Base-by-base conservation (phyloP, 2,329 filamentous ascomycete species). In the Hypoxylon sp. region DNA sequence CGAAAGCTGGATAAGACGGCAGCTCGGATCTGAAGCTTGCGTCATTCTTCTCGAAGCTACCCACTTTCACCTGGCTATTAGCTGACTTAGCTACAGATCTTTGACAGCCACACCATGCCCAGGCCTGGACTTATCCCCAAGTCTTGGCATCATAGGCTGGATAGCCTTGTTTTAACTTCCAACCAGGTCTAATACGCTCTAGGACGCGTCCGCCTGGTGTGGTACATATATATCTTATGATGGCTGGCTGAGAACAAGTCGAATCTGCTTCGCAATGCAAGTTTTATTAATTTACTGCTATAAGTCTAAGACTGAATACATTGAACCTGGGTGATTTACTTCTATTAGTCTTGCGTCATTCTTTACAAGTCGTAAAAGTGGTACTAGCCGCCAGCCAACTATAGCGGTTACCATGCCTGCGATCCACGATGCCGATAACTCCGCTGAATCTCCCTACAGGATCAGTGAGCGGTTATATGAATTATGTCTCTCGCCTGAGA, bases 401-500 rank as follows among this genome's bases (percentile, higher is more conserved):
- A 24, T 2, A 38, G 38, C 26, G 28, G 2, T 48, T 20, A 61
- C 14, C 14, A 67, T 64, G 61, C 30, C 64, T 26, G 42, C 45
- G 14, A 49, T 20, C 16, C 57, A 57, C 57, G 42, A 62, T 18
- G 44, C 50, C 2, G 30, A 54, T 11, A 30, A 33, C 52, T 40
- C 60, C 18, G 40, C 59, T 7, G 64, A 64, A 14, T 69, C 72
- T 14, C 52, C 46, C 3, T 66, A 56, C 24, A 81, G 80, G 69
- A 75, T 86, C 32, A 78, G 81, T 6, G 79, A 84, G 16, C 78
- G 78, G 11, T 76, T 89, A 7, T 79, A 83, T 64, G 76, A 82
- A 22, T 77, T 89, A 8, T 90, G 88, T 73, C 83, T 80, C 26
- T 80, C 77, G 11, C 69, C 75, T 14, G 78, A 84, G 32, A 89